These are phyloP conservation scores for Stevia rebaudiana DNA, from an alignment of 140 eudicot species.

Conservation along the genomic window DNA sequence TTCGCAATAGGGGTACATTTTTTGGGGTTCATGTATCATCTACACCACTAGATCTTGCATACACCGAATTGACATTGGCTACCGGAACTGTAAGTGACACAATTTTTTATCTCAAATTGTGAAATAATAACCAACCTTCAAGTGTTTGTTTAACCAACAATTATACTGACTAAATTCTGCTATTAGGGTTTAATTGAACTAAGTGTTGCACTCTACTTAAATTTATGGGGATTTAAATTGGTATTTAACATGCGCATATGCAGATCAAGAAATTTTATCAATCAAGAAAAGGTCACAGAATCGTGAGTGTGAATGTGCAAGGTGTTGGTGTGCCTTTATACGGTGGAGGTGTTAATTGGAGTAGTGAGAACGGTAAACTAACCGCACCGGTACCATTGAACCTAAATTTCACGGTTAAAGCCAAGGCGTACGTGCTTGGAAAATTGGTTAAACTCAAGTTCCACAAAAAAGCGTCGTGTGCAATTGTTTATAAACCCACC, in stretches of 20 bases:
- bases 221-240: background rate
- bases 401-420: slow-evolving; percentile 60
- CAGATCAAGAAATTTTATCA: slow-evolving; percentile 76
- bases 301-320: slow-evolving; percentile 41
- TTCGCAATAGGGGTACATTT: slow-evolving; percentile 69
- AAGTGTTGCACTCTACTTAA: background rate
- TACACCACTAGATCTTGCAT: slow-evolving; percentile 58
- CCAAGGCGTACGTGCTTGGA: slow-evolving; percentile 76
- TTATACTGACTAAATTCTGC: too few relatives aligned
- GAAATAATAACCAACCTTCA: too few relatives aligned
- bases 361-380: slow-evolving; percentile 43
- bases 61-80: slow-evolving; percentile 52
- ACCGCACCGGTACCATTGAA: slow-evolving; percentile 53
- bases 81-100: slow-evolving; percentile 57
- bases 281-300: slow-evolving; percentile 65
- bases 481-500: slow-evolving; percentile 52
- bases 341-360: slow-evolving; percentile 60
- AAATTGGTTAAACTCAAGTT: slow-evolving; percentile 75
- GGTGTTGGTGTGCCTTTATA: slow-evolving; percentile 63
- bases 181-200: too few relatives aligned
- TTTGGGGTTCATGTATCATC: slow-evolving; percentile 91
- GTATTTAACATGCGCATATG: background rate
- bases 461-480: slow-evolving; percentile 45
- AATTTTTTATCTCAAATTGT: background rate
- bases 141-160: too few relatives aligned